phyloP scores from a whole-genome alignment of 768 basidiomycete species.

The Amanita muscaria region DNA sequence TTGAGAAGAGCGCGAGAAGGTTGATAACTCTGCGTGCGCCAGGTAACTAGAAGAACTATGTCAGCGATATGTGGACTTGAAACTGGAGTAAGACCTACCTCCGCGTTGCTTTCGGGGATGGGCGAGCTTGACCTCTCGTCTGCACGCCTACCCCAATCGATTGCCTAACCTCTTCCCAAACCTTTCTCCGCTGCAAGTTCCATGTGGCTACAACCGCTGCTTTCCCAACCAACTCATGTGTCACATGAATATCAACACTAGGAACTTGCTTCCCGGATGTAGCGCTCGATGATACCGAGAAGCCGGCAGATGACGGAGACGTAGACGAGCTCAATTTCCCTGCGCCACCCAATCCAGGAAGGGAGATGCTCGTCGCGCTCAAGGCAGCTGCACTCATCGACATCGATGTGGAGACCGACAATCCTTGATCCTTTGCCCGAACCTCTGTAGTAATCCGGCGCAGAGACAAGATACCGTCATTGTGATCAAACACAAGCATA shows the following conservation, averaged over 20 bases:
- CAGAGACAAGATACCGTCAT: constrained; percentile 45
- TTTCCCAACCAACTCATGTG: constrained; percentile 28
- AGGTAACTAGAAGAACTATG: constrained; percentile 43
- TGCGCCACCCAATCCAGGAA: constrained; percentile 44
- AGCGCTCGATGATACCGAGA: constrained; percentile 5
- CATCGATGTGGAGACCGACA: constrained; percentile 20
- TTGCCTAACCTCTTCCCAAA: constrained; percentile 46
- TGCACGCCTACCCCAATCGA: constrained; percentile 10
- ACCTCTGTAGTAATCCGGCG: constrained; percentile 43
- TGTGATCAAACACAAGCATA: constrained; percentile 58
- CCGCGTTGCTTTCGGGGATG: neutral
- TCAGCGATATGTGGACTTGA: constrained; percentile 8
- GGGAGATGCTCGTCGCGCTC: constrained; percentile 49
- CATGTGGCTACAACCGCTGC: constrained; percentile 52
- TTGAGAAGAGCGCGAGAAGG: constrained; percentile 46
- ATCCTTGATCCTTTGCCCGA: constrained; percentile 17
- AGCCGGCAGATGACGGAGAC: neutral
- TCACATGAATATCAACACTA: constrained; percentile 15
- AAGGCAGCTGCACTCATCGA: constrained; percentile 13
- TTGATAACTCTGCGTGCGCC: constrained; percentile 77
- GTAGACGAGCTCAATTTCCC: constrained; percentile 24
- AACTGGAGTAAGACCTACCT: neutral
- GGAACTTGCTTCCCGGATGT: neutral
- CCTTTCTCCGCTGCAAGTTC: constrained; percentile 43
- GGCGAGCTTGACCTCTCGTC: neutral